phyloP scores from a whole-genome alignment of 2,329 filamentous ascomycete genomes.

The Arachnomyces sp. region DNA sequence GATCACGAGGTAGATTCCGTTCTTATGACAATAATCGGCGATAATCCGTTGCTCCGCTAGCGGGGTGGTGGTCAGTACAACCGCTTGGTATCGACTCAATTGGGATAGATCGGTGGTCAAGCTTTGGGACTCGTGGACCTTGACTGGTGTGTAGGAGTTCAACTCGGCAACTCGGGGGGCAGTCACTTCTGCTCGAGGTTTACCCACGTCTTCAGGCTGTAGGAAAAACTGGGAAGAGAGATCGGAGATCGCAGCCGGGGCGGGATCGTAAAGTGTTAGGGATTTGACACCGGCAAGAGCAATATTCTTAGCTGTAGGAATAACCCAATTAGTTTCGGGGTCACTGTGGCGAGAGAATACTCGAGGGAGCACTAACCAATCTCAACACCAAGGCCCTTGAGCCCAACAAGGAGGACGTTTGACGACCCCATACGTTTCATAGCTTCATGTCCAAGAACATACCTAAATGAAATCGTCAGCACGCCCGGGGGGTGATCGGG shows the following conservation, averaged over 20 bases:
- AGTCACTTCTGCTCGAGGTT: slow-evolving; percentile 79
- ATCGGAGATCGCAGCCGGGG: slow-evolving; percentile 74
- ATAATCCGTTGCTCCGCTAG: slow-evolving; percentile 75
- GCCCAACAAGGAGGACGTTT: slow-evolving; percentile 82
- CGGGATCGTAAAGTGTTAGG: slow-evolving; percentile 84
- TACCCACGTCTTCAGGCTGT: slow-evolving; percentile 77
- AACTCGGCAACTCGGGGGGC: slow-evolving; percentile 86
- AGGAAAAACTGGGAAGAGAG: slow-evolving; percentile 98
- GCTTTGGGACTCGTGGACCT: slow-evolving; percentile 58
- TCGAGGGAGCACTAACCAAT: slow-evolving; percentile 47
- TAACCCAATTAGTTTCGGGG: slow-evolving; percentile 5
- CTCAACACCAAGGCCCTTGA: slow-evolving; percentile 92
- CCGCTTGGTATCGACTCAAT: slow-evolving; percentile 84
- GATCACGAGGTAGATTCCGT: slow-evolving; percentile 83
- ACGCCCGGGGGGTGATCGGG: background rate
- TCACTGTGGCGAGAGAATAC: background rate
- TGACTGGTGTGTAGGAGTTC: slow-evolving; percentile 91
- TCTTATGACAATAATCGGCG: slow-evolving; percentile 87
- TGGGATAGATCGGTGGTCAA: slow-evolving; percentile 69
- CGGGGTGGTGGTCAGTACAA: slow-evolving; percentile 80
- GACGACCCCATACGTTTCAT: slow-evolving; percentile 99
- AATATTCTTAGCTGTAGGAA: slow-evolving; percentile 80
- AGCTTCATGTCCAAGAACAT: slow-evolving; percentile 67
- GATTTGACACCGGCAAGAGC: slow-evolving; percentile 97
- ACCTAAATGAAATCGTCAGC: slow-evolving; percentile 30